Percentiles rank a stretch among this genome's conserved stretches.
These are phyloP conservation scores for Protomyces gravidus DNA, from an alignment of 1,139 yeast genomes.

Conservation along the genomic window DNA sequence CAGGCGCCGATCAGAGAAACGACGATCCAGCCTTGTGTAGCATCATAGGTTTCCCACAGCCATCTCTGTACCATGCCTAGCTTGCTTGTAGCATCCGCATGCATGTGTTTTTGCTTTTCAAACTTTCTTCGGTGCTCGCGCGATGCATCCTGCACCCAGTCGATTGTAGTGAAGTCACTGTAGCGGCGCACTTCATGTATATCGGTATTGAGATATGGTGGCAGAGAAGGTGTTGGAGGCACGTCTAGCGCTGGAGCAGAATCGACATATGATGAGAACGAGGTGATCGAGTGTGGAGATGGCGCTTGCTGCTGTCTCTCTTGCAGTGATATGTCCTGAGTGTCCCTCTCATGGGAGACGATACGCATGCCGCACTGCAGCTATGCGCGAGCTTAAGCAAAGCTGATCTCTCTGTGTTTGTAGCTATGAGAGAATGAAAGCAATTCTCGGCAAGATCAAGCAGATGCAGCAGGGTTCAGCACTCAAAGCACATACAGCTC, in stretches of 20 bases:
- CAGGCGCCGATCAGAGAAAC: conserved; percentile 66
- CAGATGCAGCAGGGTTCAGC: no score
- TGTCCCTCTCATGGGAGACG: neutral
- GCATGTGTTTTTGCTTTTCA: conserved; percentile 34
- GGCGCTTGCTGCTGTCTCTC: neutral
- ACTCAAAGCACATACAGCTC: no score
- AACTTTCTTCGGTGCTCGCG: conserved; percentile 45
- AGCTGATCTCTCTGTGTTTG: no score
- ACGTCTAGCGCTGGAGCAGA: neutral
- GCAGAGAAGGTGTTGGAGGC: neutral
- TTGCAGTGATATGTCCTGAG: neutral
- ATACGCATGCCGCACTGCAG: no score
- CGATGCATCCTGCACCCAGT: conserved; percentile 78
- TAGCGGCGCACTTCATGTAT: conserved; percentile 38
- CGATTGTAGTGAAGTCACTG: conserved; percentile 46
- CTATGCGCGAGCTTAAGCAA: no score
- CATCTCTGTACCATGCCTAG: conserved; percentile 30
- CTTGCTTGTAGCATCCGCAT: conserved; percentile 23
- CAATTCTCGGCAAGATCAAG: no score
- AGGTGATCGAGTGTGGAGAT: neutral
- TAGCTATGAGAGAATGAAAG: no score
- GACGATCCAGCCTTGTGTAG: conserved; percentile 68
- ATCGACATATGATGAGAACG: neutral
- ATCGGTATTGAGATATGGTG: neutral
- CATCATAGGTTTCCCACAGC: conserved; percentile 41